Conservation (phyloP, 148 eudicot species). For the Dianthus caryophyllus region DNA sequence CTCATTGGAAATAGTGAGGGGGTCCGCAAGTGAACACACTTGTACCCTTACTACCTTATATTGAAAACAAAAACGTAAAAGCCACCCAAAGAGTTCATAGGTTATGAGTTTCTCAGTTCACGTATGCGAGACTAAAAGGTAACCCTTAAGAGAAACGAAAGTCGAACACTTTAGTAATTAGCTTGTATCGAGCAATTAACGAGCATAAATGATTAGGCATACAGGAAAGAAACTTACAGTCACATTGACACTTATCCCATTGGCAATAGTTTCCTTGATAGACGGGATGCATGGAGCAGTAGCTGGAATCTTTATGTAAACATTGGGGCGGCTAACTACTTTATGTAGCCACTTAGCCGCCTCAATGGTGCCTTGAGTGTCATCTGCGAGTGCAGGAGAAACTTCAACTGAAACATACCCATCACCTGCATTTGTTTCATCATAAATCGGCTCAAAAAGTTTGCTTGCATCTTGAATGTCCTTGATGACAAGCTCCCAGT, state of each 20-base stretch:
- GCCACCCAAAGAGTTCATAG: not conserved
- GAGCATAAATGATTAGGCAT: not conserved
- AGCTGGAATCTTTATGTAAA: conserved; percentile 94
- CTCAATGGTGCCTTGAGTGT: conserved; percentile 81
- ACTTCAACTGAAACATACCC: conserved; percentile 99
- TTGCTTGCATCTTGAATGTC: conserved; percentile 95
- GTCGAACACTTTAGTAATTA: not conserved
- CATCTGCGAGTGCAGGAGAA: conserved; percentile 94
- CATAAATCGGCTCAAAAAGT: conserved; percentile 86
- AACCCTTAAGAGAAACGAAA: not conserved
- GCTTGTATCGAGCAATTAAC: not conserved
- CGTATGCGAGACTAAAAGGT: not conserved
- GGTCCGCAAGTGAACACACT: not conserved
- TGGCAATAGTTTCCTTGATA: conserved; percentile 78
- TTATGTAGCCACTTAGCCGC: conserved; percentile 96
- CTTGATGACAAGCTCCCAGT: conserved; percentile 96
- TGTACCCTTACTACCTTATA: not conserved
- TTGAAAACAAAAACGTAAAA: not conserved
- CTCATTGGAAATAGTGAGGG: not conserved
- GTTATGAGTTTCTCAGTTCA: not conserved
- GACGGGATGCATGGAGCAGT: conserved; percentile 95
- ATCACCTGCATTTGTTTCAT: conserved; percentile 77
- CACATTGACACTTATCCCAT: conserved; percentile 90
- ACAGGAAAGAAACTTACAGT: conserved; percentile 55
- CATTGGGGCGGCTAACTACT: conserved; percentile 74